Evolutionary conservation across 352 stramenopile genomes (phyloP).

Genomic region (Globisporangium apiculatum): DNA sequence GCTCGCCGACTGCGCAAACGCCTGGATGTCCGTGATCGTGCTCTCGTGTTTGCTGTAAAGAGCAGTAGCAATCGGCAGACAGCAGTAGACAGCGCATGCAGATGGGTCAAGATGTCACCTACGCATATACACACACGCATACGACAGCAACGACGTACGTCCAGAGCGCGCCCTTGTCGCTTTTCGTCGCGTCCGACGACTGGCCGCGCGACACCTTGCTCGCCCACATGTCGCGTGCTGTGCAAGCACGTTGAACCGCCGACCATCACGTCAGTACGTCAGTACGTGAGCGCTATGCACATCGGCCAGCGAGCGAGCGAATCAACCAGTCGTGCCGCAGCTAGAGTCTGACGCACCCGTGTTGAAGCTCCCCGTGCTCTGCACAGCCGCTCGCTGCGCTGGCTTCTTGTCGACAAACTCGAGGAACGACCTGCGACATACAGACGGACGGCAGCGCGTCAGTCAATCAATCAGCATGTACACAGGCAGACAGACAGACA

Average conservation of each 20-base stretch:
- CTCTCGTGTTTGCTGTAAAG: slow-evolving; percentile 71
- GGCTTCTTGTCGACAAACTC: slow-evolving; percentile 79
- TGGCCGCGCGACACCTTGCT: slow-evolving; percentile 82
- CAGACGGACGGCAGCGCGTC: not conserved
- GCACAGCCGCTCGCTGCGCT: slow-evolving; percentile 43
- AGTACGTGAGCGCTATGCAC: not conserved
- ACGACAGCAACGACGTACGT: slow-evolving; percentile 36
- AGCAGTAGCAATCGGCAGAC: not conserved
- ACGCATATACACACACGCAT: no score
- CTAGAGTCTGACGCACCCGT: slow-evolving; percentile 25
- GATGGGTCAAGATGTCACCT: not conserved
- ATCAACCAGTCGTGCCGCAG: no score
- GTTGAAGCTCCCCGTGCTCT: slow-evolving; percentile 56
- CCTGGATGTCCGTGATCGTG: slow-evolving; percentile 79
- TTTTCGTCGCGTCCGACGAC: slow-evolving; percentile 72
- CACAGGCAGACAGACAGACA: not conserved
- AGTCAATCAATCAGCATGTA: no score
- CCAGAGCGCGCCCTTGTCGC: slow-evolving; percentile 77
- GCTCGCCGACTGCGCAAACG: slow-evolving; percentile 39
- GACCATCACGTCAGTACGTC: not conserved
- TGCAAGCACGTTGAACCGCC: not conserved
- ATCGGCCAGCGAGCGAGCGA: no score
- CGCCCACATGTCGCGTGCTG: slow-evolving; percentile 75
- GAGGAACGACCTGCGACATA: slow-evolving; percentile 41
- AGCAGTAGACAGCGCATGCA: not conserved